Base-by-base conservation (phyloP, 148 eudicot species). In the Vaccinium myrtillus region DNA sequence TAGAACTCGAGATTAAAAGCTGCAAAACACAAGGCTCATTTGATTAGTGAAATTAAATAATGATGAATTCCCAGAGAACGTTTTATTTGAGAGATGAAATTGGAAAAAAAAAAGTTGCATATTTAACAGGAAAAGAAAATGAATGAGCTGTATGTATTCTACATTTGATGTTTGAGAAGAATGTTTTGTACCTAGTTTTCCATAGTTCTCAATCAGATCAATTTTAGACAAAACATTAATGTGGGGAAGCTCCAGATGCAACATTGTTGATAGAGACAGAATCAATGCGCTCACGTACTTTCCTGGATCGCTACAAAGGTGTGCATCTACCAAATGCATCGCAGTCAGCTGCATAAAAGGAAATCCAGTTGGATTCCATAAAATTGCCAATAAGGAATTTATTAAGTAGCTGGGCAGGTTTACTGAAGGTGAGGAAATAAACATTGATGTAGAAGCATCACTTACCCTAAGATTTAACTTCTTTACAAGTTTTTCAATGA, bases 171-270 rank as follows among this genome's bases (percentile, higher is more conserved):
- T n/a, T 43, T 32, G 48, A 75, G 54, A 85, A 77, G 49, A 59
- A 43, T 21, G n/a, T 32, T n/a, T 63, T 63, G 54, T 86, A 95
- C 99, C 98, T 89, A 97, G 92, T 87, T 89, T 95, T 79, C 99
- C 99, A 49, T 97, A 97, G 91, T 86, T 93, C 88, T 97, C 98
- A 84, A 95, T 95, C 30, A 97, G 92, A 84, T 97, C 99, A 56
- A 97, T 95, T 90, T 97, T 97, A 1, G 99, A 97, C 83, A 97
- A 84, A 48, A 97, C 98, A 86, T 97, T 97, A 86, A 97, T 88
- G 87, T 97, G 99, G 48, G 99, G 99, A 91, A 97, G 98, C 85
- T 97, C 99, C 93, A 97, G 59, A 88, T 97, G 99, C 50, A 97
- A 85, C 98, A 97, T 97, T 75, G 98, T 97, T 82, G 99, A 95